These are phyloP conservation scores for Lasiodiplodia citricola DNA, from an alignment of 2,329 filamentous ascomycete genomes.

Conservation along the genomic window DNA sequence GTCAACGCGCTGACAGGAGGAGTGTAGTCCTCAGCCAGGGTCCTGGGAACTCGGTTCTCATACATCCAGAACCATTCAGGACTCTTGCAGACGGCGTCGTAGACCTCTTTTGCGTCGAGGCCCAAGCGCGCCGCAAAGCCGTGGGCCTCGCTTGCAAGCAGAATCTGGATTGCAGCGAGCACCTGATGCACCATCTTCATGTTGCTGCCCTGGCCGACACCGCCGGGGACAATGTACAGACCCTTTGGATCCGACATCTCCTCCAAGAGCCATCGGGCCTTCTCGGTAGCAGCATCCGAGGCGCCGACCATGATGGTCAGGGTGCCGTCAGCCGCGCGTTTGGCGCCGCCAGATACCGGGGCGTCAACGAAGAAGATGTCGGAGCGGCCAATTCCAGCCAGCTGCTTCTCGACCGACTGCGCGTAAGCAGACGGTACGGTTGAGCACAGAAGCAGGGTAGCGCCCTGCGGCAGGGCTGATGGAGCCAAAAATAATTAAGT, in stretches of 20 bases:
- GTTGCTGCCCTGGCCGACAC: constrained; percentile 59
- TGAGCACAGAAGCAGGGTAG: constrained; percentile 70
- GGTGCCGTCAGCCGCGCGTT: constrained; percentile 71
- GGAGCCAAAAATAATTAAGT: neutral
- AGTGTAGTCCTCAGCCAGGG: constrained; percentile 58
- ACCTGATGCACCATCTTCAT: constrained; percentile 65
- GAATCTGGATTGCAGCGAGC: constrained; percentile 64
- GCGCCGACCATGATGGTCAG: constrained; percentile 77
- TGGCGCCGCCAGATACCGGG: constrained; percentile 74
- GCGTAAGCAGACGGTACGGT: constrained; percentile 73
- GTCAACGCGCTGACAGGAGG: constrained; percentile 51
- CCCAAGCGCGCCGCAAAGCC: constrained; percentile 60
- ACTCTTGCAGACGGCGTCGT: constrained; percentile 53
- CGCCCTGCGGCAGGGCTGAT: constrained; percentile 58
- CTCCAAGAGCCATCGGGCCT: constrained; percentile 64
- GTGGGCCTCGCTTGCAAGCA: constrained; percentile 61
- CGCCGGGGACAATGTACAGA: constrained; percentile 61
- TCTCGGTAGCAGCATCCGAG: constrained; percentile 60
- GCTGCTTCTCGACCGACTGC: constrained; percentile 62
- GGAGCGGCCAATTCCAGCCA: constrained; percentile 60
- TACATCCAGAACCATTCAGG: constrained; percentile 60
- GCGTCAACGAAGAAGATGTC: constrained; percentile 73
- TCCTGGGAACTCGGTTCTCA: constrained; percentile 60
- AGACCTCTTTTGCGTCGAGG: constrained; percentile 56
- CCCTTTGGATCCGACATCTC: constrained; percentile 67